Evolutionary conservation across 1,139 yeast genomes (phyloP).

Genomic region (Candida buenavistaensis): DNA sequence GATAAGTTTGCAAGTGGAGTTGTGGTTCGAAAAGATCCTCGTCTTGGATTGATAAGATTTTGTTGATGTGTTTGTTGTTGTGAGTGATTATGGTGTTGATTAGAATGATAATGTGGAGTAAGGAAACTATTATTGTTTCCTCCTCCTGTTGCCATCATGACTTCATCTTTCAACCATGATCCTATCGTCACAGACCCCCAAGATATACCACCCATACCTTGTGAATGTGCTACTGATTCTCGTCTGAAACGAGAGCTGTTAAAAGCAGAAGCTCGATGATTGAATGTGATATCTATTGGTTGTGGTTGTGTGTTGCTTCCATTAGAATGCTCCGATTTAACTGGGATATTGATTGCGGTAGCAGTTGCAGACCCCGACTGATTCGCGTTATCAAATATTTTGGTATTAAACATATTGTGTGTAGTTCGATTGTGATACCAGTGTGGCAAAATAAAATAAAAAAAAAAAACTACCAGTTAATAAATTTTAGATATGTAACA

Average conservation of each 20-base stretch:
- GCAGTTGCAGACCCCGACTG: conserved; percentile 17
- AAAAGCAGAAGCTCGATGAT: conserved; percentile 43
- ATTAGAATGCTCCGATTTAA: conserved; percentile 1
- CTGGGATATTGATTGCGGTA: conserved; percentile 11
- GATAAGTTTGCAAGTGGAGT: conserved; percentile 38
- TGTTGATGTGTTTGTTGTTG: conserved; percentile 19
- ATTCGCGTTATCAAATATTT: conserved; percentile 28
- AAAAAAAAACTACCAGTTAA: background rate
- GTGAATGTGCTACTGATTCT: conserved; percentile 92
- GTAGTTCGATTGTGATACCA: background rate
- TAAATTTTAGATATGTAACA: no score
- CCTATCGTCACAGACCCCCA: conserved; percentile 98
- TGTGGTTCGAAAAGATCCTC: conserved; percentile 38
- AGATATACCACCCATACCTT: conserved; percentile 97
- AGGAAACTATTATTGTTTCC: conserved; percentile 7
- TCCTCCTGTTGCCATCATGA: conserved; percentile 47
- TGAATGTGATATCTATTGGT: conserved; percentile 50
- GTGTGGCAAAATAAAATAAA: no score
- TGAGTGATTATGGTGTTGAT: conserved; percentile 20
- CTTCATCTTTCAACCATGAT: conserved; percentile 94
- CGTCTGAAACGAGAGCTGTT: conserved; percentile 54
- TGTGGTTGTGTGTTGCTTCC: conserved; percentile 25
- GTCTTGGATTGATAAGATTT: conserved; percentile 42
- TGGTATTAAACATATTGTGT: conserved; percentile 31
- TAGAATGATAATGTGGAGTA: conserved; percentile 10